Conservation (phyloP, 2,329 filamentous ascomycete species). For the Aspergillus hortae region DNA sequence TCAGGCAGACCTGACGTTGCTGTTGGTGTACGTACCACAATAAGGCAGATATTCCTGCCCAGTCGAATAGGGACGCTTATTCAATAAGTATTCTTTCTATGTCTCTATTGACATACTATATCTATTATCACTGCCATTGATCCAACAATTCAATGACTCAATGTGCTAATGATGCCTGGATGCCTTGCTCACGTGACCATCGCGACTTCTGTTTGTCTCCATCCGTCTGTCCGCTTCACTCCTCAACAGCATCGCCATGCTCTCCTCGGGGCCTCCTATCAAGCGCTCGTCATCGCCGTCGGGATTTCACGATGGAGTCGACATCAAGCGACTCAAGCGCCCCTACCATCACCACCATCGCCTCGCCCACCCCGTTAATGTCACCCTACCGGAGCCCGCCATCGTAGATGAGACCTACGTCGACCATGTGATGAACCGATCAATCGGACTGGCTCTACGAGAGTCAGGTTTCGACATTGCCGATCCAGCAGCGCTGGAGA, state of each 20-base stretch:
- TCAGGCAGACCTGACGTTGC: background rate
- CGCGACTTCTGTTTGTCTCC: slow-evolving; percentile 14
- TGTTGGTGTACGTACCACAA: background rate
- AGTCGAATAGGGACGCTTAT: too few species aligned
- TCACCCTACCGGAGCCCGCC: slow-evolving; percentile 35
- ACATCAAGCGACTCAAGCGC: slow-evolving; percentile 34
- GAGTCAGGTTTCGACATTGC: slow-evolving; percentile 55
- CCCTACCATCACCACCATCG: slow-evolving; percentile 43
- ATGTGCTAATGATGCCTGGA: background rate
- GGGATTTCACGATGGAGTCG: slow-evolving; percentile 13
- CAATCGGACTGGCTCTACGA: slow-evolving; percentile 51
- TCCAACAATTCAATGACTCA: background rate
- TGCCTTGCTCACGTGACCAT: slow-evolving; percentile 21
- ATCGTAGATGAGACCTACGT: slow-evolving; percentile 51
- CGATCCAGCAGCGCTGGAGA: slow-evolving; percentile 54
- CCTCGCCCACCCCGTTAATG: slow-evolving; percentile 32
- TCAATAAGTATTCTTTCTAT: too few species aligned
- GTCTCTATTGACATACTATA: too few species aligned
- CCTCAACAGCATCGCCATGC: slow-evolving; percentile 26
- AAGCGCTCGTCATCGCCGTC: slow-evolving; percentile 32
- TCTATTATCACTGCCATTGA: background rate
- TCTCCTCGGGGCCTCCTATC: slow-evolving; percentile 23
- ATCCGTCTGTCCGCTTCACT: slow-evolving; percentile 8
- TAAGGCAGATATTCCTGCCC: too few species aligned
- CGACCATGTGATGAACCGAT: slow-evolving; percentile 53